Evolutionary conservation across 495 filamentous ascomycete genomes (phyloP), one percentile per base, ranked within the genome.

Genomic region (Penicillium angulare): DNA sequence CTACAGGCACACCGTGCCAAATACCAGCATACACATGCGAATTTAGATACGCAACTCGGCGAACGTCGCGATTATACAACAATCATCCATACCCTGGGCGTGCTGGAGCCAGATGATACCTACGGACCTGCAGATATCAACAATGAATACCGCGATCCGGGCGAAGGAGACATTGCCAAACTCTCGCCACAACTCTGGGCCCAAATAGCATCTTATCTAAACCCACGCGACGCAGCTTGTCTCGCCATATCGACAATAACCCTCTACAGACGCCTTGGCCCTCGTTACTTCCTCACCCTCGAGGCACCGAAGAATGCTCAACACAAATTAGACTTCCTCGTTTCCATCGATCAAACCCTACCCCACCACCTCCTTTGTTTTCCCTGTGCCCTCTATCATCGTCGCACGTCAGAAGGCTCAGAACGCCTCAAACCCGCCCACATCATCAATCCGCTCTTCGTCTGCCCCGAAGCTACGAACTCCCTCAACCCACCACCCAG

Each of bases 321-420:
- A 18, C 52, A 75, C 39, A 74, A 69, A 31, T 55, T 71, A 22
- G 60, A 68, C 7, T 82, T 85, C 60, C 68, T 85, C 6, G 44
- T 60, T 7, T 42, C 53, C 0, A 64, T 83, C 43, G 79, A 83
- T 51, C 50, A 52, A 13, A 48, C 63, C 3, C 61, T 77, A 9
- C 80, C 80, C 0, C 57, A 69, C 31, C 78, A 83, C 47, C 68
- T 85, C 18, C 69, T 83, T 29, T 85, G 81, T 61, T 77, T 79
- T 57, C 72, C 74, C n/a, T 85, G 81, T 53, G 69, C 47, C 3
- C 47, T 47, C 20, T 85, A 72, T 56, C 81, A 85, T 59, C 61
- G 59, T 4, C 73, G 81, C 47, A 76, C 65, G 0, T 63, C 75
- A 17, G 64, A 63, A 29, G 79, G 80, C 41, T 33, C 66, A 40